Conservation (phyloP, 108 stramenopile genomes). For the Cyclotella cryptica region DNA sequence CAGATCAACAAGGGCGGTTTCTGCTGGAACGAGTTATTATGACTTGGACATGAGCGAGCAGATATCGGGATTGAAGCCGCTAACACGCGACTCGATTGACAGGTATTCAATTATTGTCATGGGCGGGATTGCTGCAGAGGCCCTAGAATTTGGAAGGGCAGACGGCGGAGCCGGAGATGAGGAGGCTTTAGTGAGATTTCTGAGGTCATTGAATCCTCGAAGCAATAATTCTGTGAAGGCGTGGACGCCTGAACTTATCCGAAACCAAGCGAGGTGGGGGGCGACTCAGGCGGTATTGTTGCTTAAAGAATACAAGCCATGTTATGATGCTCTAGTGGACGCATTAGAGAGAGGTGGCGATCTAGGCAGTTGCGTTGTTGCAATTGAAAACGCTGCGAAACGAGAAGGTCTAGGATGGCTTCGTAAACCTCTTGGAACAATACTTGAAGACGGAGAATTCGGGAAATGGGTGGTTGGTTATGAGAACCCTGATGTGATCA, state of each 20-base stretch:
- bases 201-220: constrained; percentile 60
- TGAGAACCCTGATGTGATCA: constrained; percentile 2
- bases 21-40: constrained; percentile 92
- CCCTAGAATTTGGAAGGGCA: constrained; percentile 77
- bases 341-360: constrained; percentile 80
- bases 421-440: constrained; percentile 66
- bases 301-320: constrained; percentile 77
- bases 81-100: constrained; percentile 87
- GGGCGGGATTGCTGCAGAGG: constrained; percentile 96
- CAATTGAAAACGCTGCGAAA: constrained; percentile 82
- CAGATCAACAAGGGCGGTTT: constrained; percentile 48
- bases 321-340: constrained; percentile 87
- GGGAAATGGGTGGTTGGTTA: constrained; percentile 57
- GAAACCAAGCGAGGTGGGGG: constrained; percentile 90
- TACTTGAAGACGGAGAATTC: constrained; percentile 63
- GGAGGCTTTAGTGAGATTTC: constrained; percentile 80
- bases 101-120: constrained; percentile 92
- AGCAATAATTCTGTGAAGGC: constrained; percentile 63
- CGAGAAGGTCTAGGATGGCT: constrained; percentile 60
- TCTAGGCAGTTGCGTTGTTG: constrained; percentile 83
- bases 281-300: constrained; percentile 83
- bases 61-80: constrained; percentile 57
- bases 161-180: constrained; percentile 95
- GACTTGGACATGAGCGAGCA: constrained; percentile 80
- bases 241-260: constrained; percentile 62